phyloP scores from a whole-genome alignment of 768 basidiomycete species.

The Calocybe indica region DNA sequence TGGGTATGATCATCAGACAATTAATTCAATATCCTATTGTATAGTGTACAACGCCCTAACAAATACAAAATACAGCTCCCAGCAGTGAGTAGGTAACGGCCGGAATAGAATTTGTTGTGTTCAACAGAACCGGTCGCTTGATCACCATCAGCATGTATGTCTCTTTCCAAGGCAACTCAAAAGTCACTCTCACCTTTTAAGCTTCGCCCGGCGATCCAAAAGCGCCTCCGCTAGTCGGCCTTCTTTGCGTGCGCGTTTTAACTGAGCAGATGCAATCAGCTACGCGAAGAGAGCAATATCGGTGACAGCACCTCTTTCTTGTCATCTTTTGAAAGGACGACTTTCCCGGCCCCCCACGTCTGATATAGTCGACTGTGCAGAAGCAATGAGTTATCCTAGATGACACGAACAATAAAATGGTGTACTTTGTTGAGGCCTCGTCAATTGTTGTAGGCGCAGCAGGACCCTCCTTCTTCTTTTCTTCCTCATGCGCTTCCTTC shows the following conservation, averaged over 20 bases:
- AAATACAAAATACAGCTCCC: no score
- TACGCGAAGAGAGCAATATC: constrained; percentile 2
- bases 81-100: no score
- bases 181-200: constrained; percentile 58
- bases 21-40: no score
- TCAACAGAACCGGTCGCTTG: no score
- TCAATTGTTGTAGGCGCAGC: constrained; percentile 51
- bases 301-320: constrained; percentile 56
- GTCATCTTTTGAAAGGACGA: constrained; percentile 63
- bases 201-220: constrained; percentile 73
- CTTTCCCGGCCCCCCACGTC: constrained; percentile 79
- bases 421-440: constrained; percentile 72
- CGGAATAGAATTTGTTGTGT: no score
- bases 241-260: constrained; percentile 74
- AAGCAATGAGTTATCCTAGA: constrained; percentile 2
- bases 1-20: not conserved
- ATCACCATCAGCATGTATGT: not conserved
- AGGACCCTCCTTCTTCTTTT: constrained; percentile 61
- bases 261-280: constrained; percentile 27
- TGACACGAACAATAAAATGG: constrained; percentile 8
- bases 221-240: constrained; percentile 77
- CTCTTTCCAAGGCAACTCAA: not conserved
- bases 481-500: constrained; percentile 75
- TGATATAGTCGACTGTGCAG: constrained; percentile 60
- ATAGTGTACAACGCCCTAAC: no score